Evolutionary conservation across 371 early-diverging fungal species (phyloP), one percentile per base, ranked within the genome.

Genomic region (Circinella umbellata): DNA sequence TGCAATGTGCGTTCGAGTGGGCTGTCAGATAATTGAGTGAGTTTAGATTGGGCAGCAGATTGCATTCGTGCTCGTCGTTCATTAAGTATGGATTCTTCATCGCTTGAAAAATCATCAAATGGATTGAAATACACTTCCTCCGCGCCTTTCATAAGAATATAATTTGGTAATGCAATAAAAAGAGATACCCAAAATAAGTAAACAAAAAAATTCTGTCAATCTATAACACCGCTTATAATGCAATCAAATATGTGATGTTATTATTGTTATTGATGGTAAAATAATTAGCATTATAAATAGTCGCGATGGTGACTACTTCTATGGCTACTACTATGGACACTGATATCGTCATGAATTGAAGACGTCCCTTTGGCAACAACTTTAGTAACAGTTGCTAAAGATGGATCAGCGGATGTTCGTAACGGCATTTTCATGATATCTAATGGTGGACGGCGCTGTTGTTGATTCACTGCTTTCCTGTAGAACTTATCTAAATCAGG

Each of bases 101-200:
- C 77, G 15, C 68, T 35, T 17, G 85, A 63, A 1, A 76, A 20
- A 0, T 83, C 84, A 14, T 76, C 80, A 72, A 87, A 87, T 7
- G 80, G 69, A 69, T 81, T 80, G 61, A 87, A 77, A 2, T 65
- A 60, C 20, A 54, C 59, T 27, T 70, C 66, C 15, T 63, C 63
- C 27, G 27, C 27, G 13, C 38, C 47, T 36, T 37, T 59, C 42
- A 37, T 59, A 27, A 27, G 27, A 27, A 27, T 27, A 27, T 1
- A 7, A n/a, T 51, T 42, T 42, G 1, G 42, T 42, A 9, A 42
- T 42, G 42, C 42, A 42, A 42, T 9, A 42, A 42, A 42, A 42
- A 3, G 6, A 9, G 11, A 42, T 9, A 11, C 6, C 11, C 42
- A 42, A 6, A 42, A 11, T 42, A 42, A 42, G 9, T 9, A 42